Base-by-base conservation (phyloP, 2,329 filamentous ascomycete genomes). In the Pseudogymnoascus sp. region DNA sequence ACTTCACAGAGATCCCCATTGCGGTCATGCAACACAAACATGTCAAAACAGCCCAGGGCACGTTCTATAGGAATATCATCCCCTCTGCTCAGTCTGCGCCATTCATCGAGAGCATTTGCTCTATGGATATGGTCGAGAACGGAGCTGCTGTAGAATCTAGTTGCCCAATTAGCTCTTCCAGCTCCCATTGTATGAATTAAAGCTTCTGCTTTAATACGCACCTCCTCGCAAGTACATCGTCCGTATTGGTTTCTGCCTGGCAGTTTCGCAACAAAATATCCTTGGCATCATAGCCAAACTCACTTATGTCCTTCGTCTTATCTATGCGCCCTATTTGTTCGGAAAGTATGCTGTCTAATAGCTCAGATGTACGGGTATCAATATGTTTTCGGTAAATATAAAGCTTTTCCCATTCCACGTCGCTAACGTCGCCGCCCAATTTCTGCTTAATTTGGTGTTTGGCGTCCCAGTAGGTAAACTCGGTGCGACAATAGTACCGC, bases 271-370 rank as follows among this genome's bases (percentile, higher is more conserved):
- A 71, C 59, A 98, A 81, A 62, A 87, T 87, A 73, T 97, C 93
- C 74, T 97, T 97, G 53, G 89, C 90, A 77, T 98, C 92, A 71
- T 93, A 93, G 0, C 92, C 92, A 70, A 87, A 81, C 28, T 80
- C 78, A 61, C 89, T 86, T 66, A 98, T 89, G 60, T 82, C 77
- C 69, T 89, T 84, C 66, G 91, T 87, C 70, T 87, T 87, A 62
- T 82, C 80, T 63, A 91, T 82, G 19, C 92, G 87, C 62, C 84
- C 81, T 37, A 86, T 82, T 73, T 91, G 90, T 33, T 84, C 86
- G n/a, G 78, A 74, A 62, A 98, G 78, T 64, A 96, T 86, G 31
- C 78, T 81, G 66, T 93, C 80, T 63, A 98, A 77, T 6, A 87
- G 76, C 7, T 70, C 71, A 8, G 80, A 79, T 28, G 84, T 82